Percentiles rank a stretch among this genome's conserved stretches.
Conservation (phyloP, 2,329 filamentous ascomycete species). For the Lecanosticta acicola region DNA sequence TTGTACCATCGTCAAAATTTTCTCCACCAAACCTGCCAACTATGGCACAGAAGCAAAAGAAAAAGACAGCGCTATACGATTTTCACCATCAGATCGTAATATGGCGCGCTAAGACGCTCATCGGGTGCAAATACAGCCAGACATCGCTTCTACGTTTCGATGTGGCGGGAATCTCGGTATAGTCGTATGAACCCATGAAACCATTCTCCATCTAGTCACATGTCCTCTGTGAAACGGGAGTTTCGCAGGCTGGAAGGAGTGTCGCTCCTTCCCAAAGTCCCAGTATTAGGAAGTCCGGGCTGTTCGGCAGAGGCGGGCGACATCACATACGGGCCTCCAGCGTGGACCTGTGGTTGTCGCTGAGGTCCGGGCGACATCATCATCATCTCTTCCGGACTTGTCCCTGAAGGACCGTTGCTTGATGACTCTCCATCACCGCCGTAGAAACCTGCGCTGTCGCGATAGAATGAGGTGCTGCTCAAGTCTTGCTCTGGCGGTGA, state of each 20-base stretch:
- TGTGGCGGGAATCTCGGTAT: conserved; percentile 5
- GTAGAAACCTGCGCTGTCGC: conserved; percentile 41
- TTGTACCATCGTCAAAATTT: not conserved
- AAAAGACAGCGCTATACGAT: not conserved
- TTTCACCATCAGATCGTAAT: not conserved
- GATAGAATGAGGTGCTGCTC: conserved; percentile 39
- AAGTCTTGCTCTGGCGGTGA: conserved; percentile 17
- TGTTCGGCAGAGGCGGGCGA: conserved; percentile 14
- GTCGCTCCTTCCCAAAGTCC: conserved; percentile 13
- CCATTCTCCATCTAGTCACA: conserved; percentile 18
- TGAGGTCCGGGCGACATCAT: conserved; percentile 32
- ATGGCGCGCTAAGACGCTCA: not conserved
- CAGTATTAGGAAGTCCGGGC: conserved; percentile 13
- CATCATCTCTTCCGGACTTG: conserved; percentile 16
- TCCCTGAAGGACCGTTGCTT: conserved; percentile 1
- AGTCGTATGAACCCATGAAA: conserved; percentile 1
- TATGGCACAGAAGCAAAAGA: not conserved
- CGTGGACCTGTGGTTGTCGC: conserved; percentile 30
- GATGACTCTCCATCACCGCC: conserved; percentile 30
- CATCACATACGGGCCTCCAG: conserved; percentile 27
- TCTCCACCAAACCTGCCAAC: not conserved
- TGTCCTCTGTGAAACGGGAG: conserved; percentile 25
- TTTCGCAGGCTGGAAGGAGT: conserved; percentile 19
- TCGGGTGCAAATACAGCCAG: conserved; percentile 1
- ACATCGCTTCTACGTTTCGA: conserved; percentile 1